Evolutionary conservation across 768 basidiomycete species (phyloP).

Genomic region (Glaciozyma martinii): DNA sequence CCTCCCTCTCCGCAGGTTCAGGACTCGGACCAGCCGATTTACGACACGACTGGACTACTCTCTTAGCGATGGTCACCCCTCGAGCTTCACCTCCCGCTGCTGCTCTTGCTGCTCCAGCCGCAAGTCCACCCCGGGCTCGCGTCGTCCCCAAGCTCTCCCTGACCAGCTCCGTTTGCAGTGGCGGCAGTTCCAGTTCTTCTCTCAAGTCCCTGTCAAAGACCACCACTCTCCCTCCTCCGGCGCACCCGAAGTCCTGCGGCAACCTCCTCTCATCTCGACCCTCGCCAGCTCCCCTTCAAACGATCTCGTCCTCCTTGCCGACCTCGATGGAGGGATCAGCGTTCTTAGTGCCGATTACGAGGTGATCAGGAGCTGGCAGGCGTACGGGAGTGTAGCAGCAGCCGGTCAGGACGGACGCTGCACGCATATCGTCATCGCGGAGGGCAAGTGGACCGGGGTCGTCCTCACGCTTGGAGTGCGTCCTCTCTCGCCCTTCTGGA

Average conservation of each 20-base stretch:
- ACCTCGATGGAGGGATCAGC: conserved; percentile 21
- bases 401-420: not conserved
- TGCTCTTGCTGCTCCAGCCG: conserved; percentile 22
- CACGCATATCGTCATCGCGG: conserved; percentile 8
- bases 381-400: not conserved
- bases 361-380: conserved; percentile 8
- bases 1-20: too few relatives aligned
- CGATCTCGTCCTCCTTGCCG: conserved; percentile 8
- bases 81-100: not conserved
- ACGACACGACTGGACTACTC: too few relatives aligned
- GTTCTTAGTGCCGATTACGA: conserved; percentile 10
- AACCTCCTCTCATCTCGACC: conserved; percentile 7
- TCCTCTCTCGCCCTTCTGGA: conserved; percentile 3
- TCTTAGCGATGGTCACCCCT: too few relatives aligned
- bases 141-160: not conserved
- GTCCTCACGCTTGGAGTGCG: conserved; percentile 82
- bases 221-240: conserved; percentile 52
- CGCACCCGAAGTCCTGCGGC: conserved; percentile 71
- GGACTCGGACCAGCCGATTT: too few relatives aligned
- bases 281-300: conserved; percentile 15
- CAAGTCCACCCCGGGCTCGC: conserved; percentile 4
- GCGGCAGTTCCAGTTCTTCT: conserved; percentile 86
- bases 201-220: conserved; percentile 64
- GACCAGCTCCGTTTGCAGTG: conserved; percentile 47
- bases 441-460: conserved; percentile 48